phyloP scores from a whole-genome alignment of 495 filamentous ascomycete species.

The Cladorrhinum samala region DNA sequence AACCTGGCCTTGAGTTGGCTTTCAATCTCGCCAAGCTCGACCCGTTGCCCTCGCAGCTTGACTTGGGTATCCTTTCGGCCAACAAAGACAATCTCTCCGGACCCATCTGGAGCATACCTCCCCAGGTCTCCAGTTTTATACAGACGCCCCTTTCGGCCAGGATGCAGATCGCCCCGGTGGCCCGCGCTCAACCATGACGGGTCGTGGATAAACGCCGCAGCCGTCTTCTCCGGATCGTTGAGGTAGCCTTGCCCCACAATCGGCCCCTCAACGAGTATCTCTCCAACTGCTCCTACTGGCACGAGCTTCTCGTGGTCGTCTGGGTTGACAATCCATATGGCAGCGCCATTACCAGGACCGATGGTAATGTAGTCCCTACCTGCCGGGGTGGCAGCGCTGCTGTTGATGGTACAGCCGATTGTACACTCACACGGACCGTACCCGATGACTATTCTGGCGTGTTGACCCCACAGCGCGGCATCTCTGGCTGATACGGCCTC shows the following conservation, averaged over 20 bases:
- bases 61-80: constrained; percentile 35
- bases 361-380: constrained; percentile 21
- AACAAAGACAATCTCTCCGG: constrained; percentile 26
- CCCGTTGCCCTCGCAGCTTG: constrained; percentile 31
- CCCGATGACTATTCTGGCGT: no score
- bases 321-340: constrained; percentile 28
- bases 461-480: no score
- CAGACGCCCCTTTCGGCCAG: constrained; percentile 14
- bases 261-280: constrained; percentile 43
- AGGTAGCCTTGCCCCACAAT: constrained; percentile 48
- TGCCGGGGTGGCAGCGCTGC: no score
- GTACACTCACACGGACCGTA: no score
- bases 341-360: constrained; percentile 19
- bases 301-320: constrained; percentile 26
- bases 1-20: constrained; percentile 14
- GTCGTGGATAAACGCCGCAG: constrained; percentile 40
- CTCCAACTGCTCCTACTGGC: constrained; percentile 41
- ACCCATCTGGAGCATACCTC: constrained; percentile 47
- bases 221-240: constrained; percentile 47
- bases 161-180: constrained; percentile 3
- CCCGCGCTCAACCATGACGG: no score
- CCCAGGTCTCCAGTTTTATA: constrained; percentile 34
- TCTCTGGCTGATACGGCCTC: no score
- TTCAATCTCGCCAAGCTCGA: constrained; percentile 36
- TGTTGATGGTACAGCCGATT: no score